Evolutionary conservation across 2,329 filamentous ascomycete genomes (phyloP), one percentile per base, ranked within the genome.

Genomic region (Mycosphaerella arachidis): DNA sequence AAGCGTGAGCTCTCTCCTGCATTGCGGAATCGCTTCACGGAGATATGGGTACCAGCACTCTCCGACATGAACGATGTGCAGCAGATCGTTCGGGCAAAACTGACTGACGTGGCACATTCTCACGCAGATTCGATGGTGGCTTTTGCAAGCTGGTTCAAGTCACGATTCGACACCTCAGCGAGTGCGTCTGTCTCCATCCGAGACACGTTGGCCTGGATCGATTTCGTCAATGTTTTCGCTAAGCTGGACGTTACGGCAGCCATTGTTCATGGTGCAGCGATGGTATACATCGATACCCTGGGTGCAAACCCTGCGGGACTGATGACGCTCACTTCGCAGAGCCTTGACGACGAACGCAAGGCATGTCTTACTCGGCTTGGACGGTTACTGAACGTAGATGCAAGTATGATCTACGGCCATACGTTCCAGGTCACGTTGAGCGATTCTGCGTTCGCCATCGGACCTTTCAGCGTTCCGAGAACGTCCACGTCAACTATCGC

Each of bases 1-100:
- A 99, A 99, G 78, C 91, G 93, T 67, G 94, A 99, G 74, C 82
- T 99, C 12, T 99, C 94, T 0, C 94, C 94, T 3, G 95, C 94
- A 13, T 79, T 99, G 61, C 85, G 94, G 50, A 99, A 99, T 73
- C 90, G 94, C 61, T 96, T 99, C 73, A 99, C 94, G 0, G 94
- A 99, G 75, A 97, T 99, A 8, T 99, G 94, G 94, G 94, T 97
- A 0, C 92, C 94, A 1, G 84, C 92, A 1, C 78, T 97, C 60
- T 92, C 91, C 0, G 90, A 93, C 61, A 84, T 86, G 55, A 87
- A 92, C 31, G 95, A 99, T 71, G 87, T 97, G 35, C 77, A 92
- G 20, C 89, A 95, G 48, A 99, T 99, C 66, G 86, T 97, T 16
- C 79, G 82, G 55, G 85, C 87, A 12, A 97, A 96, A 73, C 80